Evolutionary conservation across 1,284 basidiomycete species (phyloP), one percentile per base, ranked within the genome.

Genomic region (Entoloma clypeatum): DNA sequence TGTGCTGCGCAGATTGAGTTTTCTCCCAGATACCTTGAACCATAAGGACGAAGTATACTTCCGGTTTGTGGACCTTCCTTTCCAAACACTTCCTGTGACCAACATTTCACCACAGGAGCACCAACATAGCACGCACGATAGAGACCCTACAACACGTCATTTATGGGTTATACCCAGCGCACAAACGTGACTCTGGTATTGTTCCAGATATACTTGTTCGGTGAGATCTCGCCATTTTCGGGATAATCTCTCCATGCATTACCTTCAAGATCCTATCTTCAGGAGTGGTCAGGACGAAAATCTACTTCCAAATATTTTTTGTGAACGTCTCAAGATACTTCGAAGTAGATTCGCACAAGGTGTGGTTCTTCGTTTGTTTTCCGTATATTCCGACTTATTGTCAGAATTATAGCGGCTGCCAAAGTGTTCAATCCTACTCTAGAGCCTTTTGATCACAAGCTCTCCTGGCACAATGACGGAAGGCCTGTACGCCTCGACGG

Each of bases 101-200:
- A n/a, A 43, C 7, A 6, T 9, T 30, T n/a, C 16, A 24, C 28
- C 22, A 25, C 36, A 70, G 69, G 50, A 69, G 61, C 28, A 91
- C 86, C 1, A 85, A 88, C 54, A 77, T 90, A 58, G 73, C 81
- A 1, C 73, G 88, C 24, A 92, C 88, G 4, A 78, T 84, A 17
- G 86, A 90, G 54, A 84, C 82, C 2, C 62, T 90, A 10, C 81
- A 88, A 52, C 79, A 90, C 51, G 69, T 88, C 28, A 68, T 87
- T 16, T 72, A 81, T 39, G 87, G 87, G 3, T 57, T 88, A 37
- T 88, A 87, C 50, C 84, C 84, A 3, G 61, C 64, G 10, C 51
- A 63, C 3, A 75, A 77, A 54, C 75, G 74, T 46, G 59, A 60
- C 9, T 52, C 63, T 9, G 60, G 62, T 11, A 63, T 71, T 7